Conservation (phyloP, 805 yeast genomes). For the Vanderwaltozyma tropicalis region DNA sequence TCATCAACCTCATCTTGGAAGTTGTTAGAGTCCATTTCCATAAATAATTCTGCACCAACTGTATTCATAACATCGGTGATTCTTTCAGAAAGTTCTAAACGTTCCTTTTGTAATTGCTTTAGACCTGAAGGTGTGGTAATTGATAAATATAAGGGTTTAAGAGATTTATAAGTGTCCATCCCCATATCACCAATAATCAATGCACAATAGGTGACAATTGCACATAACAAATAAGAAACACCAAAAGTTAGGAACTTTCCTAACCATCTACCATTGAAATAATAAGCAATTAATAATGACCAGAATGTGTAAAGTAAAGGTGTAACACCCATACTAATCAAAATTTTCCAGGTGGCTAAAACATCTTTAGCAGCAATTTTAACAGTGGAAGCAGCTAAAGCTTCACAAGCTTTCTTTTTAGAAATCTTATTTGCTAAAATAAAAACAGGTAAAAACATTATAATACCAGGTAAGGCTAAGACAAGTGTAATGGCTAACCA, state of each 20-base stretch:
- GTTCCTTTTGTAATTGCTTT: slow-evolving; percentile 45
- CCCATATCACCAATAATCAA: slow-evolving; percentile 88
- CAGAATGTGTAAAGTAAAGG: slow-evolving; percentile 78
- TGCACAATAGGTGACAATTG: slow-evolving; percentile 77
- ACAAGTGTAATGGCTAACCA: slow-evolving; percentile 47
- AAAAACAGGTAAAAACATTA: slow-evolving; percentile 83
- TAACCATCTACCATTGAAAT: slow-evolving; percentile 24
- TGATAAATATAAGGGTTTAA: slow-evolving; percentile 69
- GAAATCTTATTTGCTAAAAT: slow-evolving; percentile 68
- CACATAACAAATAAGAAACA: slow-evolving; percentile 54
- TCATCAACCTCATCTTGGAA: slow-evolving; percentile 11
- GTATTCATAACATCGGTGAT: slow-evolving; percentile 73
- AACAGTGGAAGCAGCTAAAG: slow-evolving; percentile 78
- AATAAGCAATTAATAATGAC: slow-evolving; percentile 46
- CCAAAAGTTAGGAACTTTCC: slow-evolving; percentile 34
- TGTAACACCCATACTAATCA: slow-evolving; percentile 80
- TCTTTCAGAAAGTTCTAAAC: slow-evolving; percentile 54
- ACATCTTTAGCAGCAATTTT: slow-evolving; percentile 90
- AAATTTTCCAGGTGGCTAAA: slow-evolving; percentile 92
- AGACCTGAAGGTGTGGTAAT: slow-evolving; percentile 49
- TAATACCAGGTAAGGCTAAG: slow-evolving; percentile 78
- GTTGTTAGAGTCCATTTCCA: slow-evolving; percentile 58
- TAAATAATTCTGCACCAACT: slow-evolving; percentile 75
- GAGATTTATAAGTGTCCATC: slow-evolving; percentile 72
- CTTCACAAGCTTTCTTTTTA: slow-evolving; percentile 58